A percentile compares a stretch with the other conserved stretches of the same genome.
These are phyloP conservation scores for Nicotiana tabacum DNA, from an alignment of 257 asterid genomes.

Conservation along the genomic window DNA sequence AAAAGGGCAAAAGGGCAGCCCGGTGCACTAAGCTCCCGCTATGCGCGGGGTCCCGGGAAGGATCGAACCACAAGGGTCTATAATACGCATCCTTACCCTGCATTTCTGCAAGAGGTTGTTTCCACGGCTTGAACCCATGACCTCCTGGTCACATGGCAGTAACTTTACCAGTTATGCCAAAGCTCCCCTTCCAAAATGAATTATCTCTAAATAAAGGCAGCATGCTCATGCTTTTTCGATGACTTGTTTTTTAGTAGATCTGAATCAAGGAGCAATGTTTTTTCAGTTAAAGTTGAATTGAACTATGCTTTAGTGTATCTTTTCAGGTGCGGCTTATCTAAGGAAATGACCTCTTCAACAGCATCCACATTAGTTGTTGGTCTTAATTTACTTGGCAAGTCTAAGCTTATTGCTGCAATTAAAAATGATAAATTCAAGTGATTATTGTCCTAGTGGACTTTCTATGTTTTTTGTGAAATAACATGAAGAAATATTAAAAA, in stretches of 20 bases:
- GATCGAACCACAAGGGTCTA: too few relatives aligned
- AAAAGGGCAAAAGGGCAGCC: too few relatives aligned
- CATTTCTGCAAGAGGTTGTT: too few relatives aligned
- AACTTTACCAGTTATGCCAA: too few relatives aligned
- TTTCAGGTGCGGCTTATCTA: neutral
- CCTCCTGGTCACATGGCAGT: too few relatives aligned
- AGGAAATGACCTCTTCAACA: neutral
- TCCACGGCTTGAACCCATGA: too few relatives aligned
- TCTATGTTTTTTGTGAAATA: neutral
- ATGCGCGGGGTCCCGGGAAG: too few relatives aligned
- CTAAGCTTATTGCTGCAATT: neutral
- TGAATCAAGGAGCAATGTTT: neutral
- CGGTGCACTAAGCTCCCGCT: too few relatives aligned
- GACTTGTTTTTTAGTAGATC: neutral
- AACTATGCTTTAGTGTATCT: neutral
- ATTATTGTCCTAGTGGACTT: constrained; percentile 1
- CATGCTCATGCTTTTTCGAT: neutral
- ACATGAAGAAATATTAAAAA: neutral
- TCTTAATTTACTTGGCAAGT: neutral
- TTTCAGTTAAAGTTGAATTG: neutral
- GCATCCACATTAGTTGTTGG: neutral
- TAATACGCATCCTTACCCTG: too few relatives aligned
- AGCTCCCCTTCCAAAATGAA: too few relatives aligned
- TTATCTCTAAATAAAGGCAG: neutral
- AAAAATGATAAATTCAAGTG: neutral